Evolutionary conservation across 495 filamentous ascomycete species (phyloP).

Genomic region (Hypoxylon perforatum): DNA sequence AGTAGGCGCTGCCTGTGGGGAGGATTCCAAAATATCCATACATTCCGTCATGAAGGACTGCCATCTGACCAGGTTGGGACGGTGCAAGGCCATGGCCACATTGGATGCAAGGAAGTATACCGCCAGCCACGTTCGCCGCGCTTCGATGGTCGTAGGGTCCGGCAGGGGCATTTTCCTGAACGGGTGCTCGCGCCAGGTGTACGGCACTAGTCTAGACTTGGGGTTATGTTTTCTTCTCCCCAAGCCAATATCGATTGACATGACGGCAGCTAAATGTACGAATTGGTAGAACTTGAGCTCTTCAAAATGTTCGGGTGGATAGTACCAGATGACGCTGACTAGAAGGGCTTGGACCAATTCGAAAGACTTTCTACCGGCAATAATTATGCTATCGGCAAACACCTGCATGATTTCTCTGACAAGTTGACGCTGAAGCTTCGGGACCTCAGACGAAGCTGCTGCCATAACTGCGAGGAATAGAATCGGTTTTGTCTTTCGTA

Average conservation of each 20-base stretch:
- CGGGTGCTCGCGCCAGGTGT: conserved; percentile 60
- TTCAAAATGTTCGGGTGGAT: conserved; percentile 82
- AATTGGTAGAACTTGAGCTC: conserved; percentile 93
- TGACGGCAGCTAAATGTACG: conserved; percentile 82
- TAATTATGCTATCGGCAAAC: conserved; percentile 78
- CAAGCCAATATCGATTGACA: conserved; percentile 90
- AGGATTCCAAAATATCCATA: conserved; percentile 75
- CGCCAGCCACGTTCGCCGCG: conserved; percentile 79
- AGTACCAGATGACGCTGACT: conserved; percentile 81
- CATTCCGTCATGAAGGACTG: conserved; percentile 88
- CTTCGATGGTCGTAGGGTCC: conserved; percentile 75
- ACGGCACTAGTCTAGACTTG: conserved; percentile 50
- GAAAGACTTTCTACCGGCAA: conserved; percentile 82
- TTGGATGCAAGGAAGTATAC: conserved; percentile 83
- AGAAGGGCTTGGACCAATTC: conserved; percentile 87
- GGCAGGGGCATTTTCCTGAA: conserved; percentile 60
- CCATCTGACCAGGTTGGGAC: conserved; percentile 86
- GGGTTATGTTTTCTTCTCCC: conserved; percentile 64
- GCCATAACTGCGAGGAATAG: conserved; percentile 85
- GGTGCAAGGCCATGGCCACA: conserved; percentile 79
- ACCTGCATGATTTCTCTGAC: conserved; percentile 76
- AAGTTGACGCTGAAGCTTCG: conserved; percentile 68
- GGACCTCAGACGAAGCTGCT: conserved; percentile 70
- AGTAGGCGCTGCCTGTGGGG: conserved; percentile 74
- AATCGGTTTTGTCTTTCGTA: conserved; percentile 78